Base-by-base conservation (phyloP, 2,329 filamentous ascomycete genomes). In the Ophiostoma himal-ulmi region DNA sequence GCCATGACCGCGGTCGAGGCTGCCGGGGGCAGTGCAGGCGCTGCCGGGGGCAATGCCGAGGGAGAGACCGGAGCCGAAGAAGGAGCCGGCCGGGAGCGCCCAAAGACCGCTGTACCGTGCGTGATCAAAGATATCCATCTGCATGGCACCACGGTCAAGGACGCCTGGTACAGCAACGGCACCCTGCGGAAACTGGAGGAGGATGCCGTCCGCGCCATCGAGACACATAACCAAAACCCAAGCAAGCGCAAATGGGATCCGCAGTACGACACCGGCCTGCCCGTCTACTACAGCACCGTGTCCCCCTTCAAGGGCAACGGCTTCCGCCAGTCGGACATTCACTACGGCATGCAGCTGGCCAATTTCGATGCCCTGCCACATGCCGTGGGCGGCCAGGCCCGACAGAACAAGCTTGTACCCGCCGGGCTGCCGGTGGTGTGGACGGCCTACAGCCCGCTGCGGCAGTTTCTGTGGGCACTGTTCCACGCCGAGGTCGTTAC, bases 361-460 rank as follows among this genome's bases (percentile, higher is more conserved):
- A 54, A 54, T 5, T 54, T 22, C n/a, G n/a, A 57, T 8, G 22
- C n/a, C 4, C 52, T 57, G 7, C 52, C n/a, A 22, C 52, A 13
- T 5, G n/a, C 22, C n/a, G 10, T 57, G 8, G 8, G 5, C n/a
- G n/a, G n/a, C 52, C n/a, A 22, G n/a, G 52, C 52, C 6, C n/a
- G n/a, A 10, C n/a, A 4, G n/a, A 26, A 57, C 52, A 26, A 26
- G 7, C n/a, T 26, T 5, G 52, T 57, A 22, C 52, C 52, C 8
- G 52, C n/a, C 52, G 11, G 10, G 8, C 22, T 57, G 8, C 52
- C 52, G 8, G 52, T 57, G 7, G 52, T 57, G 7, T 57, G 22
- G 52, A 57, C 52, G 1, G n/a, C 52, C 52, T 57, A 57, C 22
- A 57, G 52, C 52, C 52, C 52, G 52, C 52, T 57, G 52, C 52